A percentile compares a stretch with the other conserved stretches of the same genome.
Evolutionary conservation across 495 filamentous ascomycete species (phyloP).

Genomic region (Glonium stellatum): DNA sequence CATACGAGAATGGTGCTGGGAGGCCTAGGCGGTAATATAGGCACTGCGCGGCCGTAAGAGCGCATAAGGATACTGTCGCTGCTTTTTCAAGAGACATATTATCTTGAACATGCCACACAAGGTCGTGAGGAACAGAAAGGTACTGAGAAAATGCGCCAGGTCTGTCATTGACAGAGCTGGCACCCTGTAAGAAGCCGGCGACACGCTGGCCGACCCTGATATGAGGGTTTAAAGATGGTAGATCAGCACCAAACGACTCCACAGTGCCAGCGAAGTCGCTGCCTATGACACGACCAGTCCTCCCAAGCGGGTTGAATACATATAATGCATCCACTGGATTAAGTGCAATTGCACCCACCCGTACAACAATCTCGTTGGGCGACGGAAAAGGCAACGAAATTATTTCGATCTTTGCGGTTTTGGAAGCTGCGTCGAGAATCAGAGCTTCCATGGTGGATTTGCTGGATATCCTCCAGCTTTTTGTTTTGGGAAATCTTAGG

Average conservation of each 20-base stretch:
- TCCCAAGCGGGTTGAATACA: slow-evolving; percentile 31
- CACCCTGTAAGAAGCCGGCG: slow-evolving; percentile 34
- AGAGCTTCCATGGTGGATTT: slow-evolving; percentile 25
- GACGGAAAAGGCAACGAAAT: slow-evolving; percentile 24
- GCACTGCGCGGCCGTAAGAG: slow-evolving; percentile 33
- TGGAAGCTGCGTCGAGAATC: slow-evolving; percentile 29
- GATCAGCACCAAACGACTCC: slow-evolving; percentile 10
- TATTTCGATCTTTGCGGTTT: slow-evolving; percentile 29
- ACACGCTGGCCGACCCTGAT: slow-evolving; percentile 25
- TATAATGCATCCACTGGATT: slow-evolving; percentile 39
- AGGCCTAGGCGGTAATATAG: slow-evolving; percentile 35
- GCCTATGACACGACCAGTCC: slow-evolving; percentile 35
- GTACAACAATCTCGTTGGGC: slow-evolving; percentile 20
- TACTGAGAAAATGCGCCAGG: slow-evolving; percentile 43
- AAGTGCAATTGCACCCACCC: slow-evolving; percentile 25
- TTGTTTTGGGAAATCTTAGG: neutral
- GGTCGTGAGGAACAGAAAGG: slow-evolving; percentile 29
- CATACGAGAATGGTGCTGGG: slow-evolving; percentile 29
- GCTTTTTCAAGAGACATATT: slow-evolving; percentile 30
- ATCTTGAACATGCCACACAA: slow-evolving; percentile 37
- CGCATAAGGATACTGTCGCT: slow-evolving; percentile 32
- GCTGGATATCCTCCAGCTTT: neutral
- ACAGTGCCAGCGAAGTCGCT: slow-evolving; percentile 45
- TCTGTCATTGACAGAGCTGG: slow-evolving; percentile 34
- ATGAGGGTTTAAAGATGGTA: slow-evolving; percentile 7